Conservation (phyloP, 768 basidiomycete species). For the Pleurotus pulmonarius region DNA sequence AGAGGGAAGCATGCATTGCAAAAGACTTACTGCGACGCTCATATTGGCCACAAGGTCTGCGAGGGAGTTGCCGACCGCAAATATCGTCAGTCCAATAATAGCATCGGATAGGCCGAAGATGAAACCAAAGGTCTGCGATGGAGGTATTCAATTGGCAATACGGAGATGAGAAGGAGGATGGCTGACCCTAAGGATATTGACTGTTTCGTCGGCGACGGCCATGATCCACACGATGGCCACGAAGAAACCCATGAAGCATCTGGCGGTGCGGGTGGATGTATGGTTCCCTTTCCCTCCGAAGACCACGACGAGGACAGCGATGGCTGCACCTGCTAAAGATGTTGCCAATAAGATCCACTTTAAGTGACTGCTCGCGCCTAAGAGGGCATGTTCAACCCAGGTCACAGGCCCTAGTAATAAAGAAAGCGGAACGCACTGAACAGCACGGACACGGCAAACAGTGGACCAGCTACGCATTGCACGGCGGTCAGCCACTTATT, state of each 20-base stretch:
- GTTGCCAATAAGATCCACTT: slow-evolving; percentile 53
- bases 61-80: slow-evolving; percentile 93
- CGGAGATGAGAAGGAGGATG: not conserved
- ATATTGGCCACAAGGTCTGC: slow-evolving; percentile 97
- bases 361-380: slow-evolving; percentile 44
- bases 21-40: slow-evolving; percentile 76
- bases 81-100: slow-evolving; percentile 94
- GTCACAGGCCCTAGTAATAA: slow-evolving; percentile 3
- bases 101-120: slow-evolving; percentile 96
- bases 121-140: slow-evolving; percentile 76
- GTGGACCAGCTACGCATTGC: slow-evolving; percentile 80
- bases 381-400: not conserved
- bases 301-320: slow-evolving; percentile 52
- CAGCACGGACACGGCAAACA: slow-evolving; percentile 73
- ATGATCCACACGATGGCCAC: slow-evolving; percentile 97
- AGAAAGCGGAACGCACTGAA: slow-evolving; percentile 54
- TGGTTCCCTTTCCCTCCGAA: slow-evolving; percentile 60
- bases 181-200: slow-evolving; percentile 80
- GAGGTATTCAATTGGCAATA: slow-evolving; percentile 6
- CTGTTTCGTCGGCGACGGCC: slow-evolving; percentile 95
- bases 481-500: slow-evolving; percentile 83
- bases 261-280: slow-evolving; percentile 54
- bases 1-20: not conserved
- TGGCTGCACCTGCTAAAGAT: slow-evolving; percentile 47
- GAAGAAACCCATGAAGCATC: slow-evolving; percentile 89